Evolutionary conservation across 768 basidiomycete species (phyloP), one percentile per base, ranked within the genome.

Genomic region (Termitomyces sp.): DNA sequence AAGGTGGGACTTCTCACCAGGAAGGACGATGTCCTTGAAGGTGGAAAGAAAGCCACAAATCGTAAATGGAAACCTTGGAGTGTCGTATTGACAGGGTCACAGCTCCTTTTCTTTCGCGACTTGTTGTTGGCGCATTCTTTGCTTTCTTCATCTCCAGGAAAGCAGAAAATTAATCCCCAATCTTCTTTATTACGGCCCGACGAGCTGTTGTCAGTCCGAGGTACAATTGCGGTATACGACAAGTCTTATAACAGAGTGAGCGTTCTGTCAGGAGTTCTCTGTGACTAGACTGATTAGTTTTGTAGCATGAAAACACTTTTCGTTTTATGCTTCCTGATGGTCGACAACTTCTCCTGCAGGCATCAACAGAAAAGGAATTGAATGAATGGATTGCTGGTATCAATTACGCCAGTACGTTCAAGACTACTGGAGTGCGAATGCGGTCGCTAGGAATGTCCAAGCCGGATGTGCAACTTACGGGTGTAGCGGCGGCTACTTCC

Each of bases 391-490:
- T 98, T 61, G 80, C 88, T 14, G 78, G 80, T 33, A 93, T 98
- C 67, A 99, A 99, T 72, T 98, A 97, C 68, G 94, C 94, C 3
- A 88, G 92, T 58, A 79, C 92, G 6, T 98, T 97, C 82, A 94
- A 88, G 73, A 85, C 92, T 2, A 80, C 86, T 16, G 88, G 88
- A 10, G 77, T 98, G 38, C 80, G 84, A 46, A 93, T 97, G 83
- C 84, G 94, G 22, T 79, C 90, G 0, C 72, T 80, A 13, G 83
- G 81, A 18, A 84, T 93, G 79, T 82, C 86, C 20, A 77, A 79
- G 48, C 80, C 78, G 64, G 89, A 87, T 63, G 82, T 90, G 32
- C 82, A 88, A 60, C 78, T 91, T 42, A 89, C 91, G 3, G 92
- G 92, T 24, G 83, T 89, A 12, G 93, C 92, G 26, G 92, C 93